These are phyloP conservation scores for Lepidopterella palustris DNA, from an alignment of 495 filamentous ascomycete species.

Conservation along the genomic window DNA sequence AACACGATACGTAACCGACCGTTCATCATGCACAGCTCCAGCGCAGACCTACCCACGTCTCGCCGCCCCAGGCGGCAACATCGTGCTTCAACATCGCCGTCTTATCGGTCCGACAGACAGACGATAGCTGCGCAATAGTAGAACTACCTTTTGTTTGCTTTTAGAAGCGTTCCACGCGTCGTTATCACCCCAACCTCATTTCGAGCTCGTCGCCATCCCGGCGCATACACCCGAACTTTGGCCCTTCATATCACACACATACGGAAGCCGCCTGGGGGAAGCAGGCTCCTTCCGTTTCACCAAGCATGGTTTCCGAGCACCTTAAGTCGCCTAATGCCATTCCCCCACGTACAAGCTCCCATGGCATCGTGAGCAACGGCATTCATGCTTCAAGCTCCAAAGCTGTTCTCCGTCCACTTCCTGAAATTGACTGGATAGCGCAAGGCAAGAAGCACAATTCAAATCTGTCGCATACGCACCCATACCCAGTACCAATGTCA, in stretches of 20 bases:
- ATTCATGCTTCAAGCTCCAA: constrained; percentile 39
- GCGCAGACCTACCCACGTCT: neutral
- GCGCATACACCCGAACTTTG: too few relatives aligned
- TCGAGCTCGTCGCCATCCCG: too few relatives aligned
- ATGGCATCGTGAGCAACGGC: constrained; percentile 39
- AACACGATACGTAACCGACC: neutral
- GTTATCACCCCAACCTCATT: too few relatives aligned
- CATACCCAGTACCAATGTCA: constrained; percentile 14
- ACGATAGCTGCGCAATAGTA: neutral
- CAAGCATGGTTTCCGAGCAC: constrained; percentile 26
- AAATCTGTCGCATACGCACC: constrained; percentile 5
- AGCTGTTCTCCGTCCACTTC: constrained; percentile 48
- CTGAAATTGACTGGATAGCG: constrained; percentile 53
- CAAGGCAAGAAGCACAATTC: constrained; percentile 23
- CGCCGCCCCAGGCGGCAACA: neutral
- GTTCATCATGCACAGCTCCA: neutral
- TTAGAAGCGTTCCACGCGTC: neutral
- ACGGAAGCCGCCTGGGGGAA: too few relatives aligned
- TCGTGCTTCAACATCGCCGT: neutral
- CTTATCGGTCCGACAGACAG: neutral
- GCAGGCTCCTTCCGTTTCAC: constrained; percentile 11
- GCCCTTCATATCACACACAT: too few relatives aligned
- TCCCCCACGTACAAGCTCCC: constrained; percentile 67
- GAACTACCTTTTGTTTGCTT: too few relatives aligned
- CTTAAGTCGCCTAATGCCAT: constrained; percentile 61